These are phyloP conservation scores for Trichophyton verrucosum DNA, from an alignment of 2,329 filamentous ascomycete species.

Conservation along the genomic window DNA sequence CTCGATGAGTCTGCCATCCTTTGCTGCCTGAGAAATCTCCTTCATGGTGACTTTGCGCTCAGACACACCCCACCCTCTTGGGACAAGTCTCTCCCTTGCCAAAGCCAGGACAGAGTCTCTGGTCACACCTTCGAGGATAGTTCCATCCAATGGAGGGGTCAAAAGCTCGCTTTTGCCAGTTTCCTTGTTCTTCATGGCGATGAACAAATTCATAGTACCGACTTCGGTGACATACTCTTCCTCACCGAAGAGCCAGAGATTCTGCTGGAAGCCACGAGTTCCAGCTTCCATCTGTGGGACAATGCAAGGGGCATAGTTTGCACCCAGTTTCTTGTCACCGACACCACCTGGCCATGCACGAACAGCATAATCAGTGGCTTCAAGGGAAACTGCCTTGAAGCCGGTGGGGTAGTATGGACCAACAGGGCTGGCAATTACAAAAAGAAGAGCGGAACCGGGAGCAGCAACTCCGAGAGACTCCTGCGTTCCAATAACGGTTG, in stretches of 20 bases:
- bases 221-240: conserved; percentile 96
- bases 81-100: conserved; percentile 67
- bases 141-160: conserved; percentile 92
- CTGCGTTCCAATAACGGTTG: conserved; percentile 95
- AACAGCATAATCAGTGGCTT: conserved; percentile 92
- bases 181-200: conserved; percentile 69
- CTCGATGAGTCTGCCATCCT: conserved; percentile 78
- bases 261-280: conserved; percentile 89
- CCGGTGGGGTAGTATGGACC: conserved; percentile 97
- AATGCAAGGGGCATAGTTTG: conserved; percentile 98
- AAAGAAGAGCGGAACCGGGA: conserved; percentile 85
- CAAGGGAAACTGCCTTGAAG: conserved; percentile 91
- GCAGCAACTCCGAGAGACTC: conserved; percentile 82
- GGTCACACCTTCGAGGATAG: conserved; percentile 89
- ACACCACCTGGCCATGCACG: conserved; percentile 96
- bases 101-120: conserved; percentile 81
- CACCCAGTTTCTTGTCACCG: conserved; percentile 94
- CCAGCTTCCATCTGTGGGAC: conserved; percentile 90
- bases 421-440: conserved; percentile 89
- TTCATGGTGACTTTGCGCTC: conserved; percentile 91
- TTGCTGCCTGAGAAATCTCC: conserved; percentile 66
- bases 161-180: conserved; percentile 84
- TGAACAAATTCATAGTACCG: conserved; percentile 98
- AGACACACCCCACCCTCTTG: conserved; percentile 74
- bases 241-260: conserved; percentile 92